These are phyloP conservation scores for Hondaea fermentalgiana DNA, from an alignment of 108 stramenopile species.

Conservation along the genomic window DNA sequence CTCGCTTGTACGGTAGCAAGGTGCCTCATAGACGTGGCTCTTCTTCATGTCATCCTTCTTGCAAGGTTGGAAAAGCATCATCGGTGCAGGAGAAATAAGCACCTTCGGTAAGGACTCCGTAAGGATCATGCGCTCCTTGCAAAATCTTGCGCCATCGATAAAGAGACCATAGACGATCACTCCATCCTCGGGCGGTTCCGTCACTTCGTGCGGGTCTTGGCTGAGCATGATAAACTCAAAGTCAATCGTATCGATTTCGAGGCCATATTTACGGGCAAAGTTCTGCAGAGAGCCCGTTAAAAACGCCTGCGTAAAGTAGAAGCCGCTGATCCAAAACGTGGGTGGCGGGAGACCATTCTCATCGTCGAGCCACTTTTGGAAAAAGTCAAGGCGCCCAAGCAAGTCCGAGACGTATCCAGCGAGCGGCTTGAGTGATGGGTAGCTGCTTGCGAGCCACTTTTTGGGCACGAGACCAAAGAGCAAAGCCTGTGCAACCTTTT, in stretches of 20 bases:
- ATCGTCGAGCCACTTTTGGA: constrained; percentile 39
- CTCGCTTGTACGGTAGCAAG: constrained; percentile 53
- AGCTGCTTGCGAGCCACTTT: constrained; percentile 40
- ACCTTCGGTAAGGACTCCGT: constrained; percentile 50
- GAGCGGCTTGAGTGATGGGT: constrained; percentile 55
- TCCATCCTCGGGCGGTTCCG: constrained; percentile 35
- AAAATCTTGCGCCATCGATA: constrained; percentile 57
- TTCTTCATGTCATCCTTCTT: background rate
- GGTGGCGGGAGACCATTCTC: constrained; percentile 38
- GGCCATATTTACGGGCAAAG: constrained; percentile 48
- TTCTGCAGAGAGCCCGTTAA: constrained; percentile 61
- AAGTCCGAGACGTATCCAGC: constrained; percentile 53
- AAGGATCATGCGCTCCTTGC: constrained; percentile 23
- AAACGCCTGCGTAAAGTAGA: constrained; percentile 61
- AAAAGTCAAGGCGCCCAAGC: constrained; percentile 35
- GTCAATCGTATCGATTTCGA: constrained; percentile 50
- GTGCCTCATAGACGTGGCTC: constrained; percentile 41
- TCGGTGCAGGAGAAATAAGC: constrained; percentile 42
- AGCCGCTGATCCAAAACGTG: constrained; percentile 51
- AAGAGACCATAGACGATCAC: constrained; percentile 51
- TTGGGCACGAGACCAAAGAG: constrained; percentile 43
- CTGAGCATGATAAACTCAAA: constrained; percentile 48
- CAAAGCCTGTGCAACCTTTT: constrained; percentile 52
- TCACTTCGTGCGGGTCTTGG: background rate
- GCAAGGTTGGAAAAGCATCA: constrained; percentile 44